A percentile compares a stretch with the other conserved stretches of the same genome.
Conservation (phyloP, 495 filamentous ascomycete genomes). For the Letharia columbiana region DNA sequence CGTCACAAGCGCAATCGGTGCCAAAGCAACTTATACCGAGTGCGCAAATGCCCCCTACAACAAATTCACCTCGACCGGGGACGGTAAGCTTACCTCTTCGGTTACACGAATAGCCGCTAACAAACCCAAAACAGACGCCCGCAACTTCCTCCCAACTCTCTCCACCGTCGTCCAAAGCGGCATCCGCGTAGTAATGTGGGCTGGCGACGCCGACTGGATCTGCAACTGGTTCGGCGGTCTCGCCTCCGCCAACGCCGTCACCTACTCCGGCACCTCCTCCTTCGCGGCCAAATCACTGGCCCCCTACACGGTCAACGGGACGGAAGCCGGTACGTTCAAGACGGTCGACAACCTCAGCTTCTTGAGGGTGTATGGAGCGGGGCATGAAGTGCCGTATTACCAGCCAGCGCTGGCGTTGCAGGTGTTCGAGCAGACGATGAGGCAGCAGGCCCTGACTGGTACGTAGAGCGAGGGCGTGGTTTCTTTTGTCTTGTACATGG, state of each 20-base stretch:
- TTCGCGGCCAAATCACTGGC: slow-evolving; percentile 35
- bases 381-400: slow-evolving; percentile 46
- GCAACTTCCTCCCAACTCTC: slow-evolving; percentile 42
- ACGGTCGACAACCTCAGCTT: slow-evolving; percentile 43
- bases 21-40: slow-evolving; percentile 39
- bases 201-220: slow-evolving; percentile 50
- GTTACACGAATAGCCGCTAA: background rate
- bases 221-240: slow-evolving; percentile 47
- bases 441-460: slow-evolving; percentile 29
- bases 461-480: slow-evolving; percentile 24
- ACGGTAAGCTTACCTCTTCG: slow-evolving; percentile 30
- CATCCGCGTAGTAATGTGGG: slow-evolving; percentile 44
- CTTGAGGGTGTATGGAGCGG: slow-evolving; percentile 44
- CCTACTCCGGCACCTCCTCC: slow-evolving; percentile 31
- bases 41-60: slow-evolving; percentile 35
- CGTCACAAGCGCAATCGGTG: slow-evolving; percentile 45
- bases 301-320: slow-evolving; percentile 43
- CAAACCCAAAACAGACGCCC: slow-evolving; percentile 28
- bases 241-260: slow-evolving; percentile 37
- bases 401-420: slow-evolving; percentile 42
- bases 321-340: slow-evolving; percentile 42
- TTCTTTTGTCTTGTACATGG: background rate
- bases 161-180: slow-evolving; percentile 41
- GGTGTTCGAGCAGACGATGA: slow-evolving; percentile 45
- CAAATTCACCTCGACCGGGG: slow-evolving; percentile 40